Conservation (phyloP, 176 grass and related monocot species). For the Oryza officinalis region DNA sequence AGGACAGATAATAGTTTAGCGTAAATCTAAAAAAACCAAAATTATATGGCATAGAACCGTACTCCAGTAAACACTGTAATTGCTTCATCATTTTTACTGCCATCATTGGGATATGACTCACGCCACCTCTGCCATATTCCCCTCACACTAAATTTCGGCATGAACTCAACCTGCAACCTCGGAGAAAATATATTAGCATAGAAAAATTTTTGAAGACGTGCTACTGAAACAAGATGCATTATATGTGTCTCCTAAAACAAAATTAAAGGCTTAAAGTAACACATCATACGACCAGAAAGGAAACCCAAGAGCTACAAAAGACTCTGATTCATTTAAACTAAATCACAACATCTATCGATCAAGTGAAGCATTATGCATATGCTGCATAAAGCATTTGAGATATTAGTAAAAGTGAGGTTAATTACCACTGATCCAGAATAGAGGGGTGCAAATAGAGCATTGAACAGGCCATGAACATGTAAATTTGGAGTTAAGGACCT, state of each 20-base stretch:
- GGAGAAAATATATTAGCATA: constrained; percentile 33
- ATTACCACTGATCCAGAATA: constrained; percentile 94
- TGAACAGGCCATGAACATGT: constrained; percentile 99
- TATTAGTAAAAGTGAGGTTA: constrained; percentile 20
- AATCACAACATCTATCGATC: background rate
- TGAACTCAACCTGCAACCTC: constrained; percentile 80
- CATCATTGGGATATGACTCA: constrained; percentile 76
- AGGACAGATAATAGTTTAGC: background rate
- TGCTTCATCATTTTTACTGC: constrained; percentile 53
- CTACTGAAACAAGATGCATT: constrained; percentile 2
- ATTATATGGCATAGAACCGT: constrained; percentile 24
- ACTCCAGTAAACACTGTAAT: constrained; percentile 98
- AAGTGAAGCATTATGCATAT: background rate
- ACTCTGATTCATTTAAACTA: constrained; percentile 16
- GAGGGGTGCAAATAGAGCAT: constrained; percentile 87
- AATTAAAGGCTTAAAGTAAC: background rate
- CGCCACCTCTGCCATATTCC: constrained; percentile 94
- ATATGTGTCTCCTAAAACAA: constrained; percentile 22
- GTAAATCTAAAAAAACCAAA: background rate
- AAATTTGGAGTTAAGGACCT: constrained; percentile 76
- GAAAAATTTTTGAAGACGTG: constrained; percentile 30
- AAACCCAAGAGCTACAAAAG: constrained; percentile 20
- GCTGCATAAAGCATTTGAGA: constrained; percentile 14
- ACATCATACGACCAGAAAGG: constrained; percentile 24
- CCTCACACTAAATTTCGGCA: constrained; percentile 93